Evolutionary conservation across 176 grass and related monocot genomes (phyloP).

Genomic region (Carex kokanica): DNA sequence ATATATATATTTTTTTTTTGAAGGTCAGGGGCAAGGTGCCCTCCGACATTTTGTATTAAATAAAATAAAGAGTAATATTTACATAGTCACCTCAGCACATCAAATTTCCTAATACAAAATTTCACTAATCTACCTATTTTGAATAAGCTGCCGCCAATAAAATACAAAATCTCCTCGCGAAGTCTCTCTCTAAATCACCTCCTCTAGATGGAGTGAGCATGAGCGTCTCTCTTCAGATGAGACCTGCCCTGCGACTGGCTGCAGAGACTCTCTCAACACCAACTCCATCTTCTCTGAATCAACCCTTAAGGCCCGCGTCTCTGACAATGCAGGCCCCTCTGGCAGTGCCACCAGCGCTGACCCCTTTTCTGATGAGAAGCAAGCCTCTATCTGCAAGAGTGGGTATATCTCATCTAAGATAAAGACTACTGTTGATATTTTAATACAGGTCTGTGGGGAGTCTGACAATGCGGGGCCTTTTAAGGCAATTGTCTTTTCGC

Average conservation of each 20-base stretch:
- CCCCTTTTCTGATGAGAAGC: constrained; percentile 47
- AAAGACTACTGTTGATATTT: constrained; percentile 58
- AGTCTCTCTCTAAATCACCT: too few species aligned
- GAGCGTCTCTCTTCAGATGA: constrained; percentile 82
- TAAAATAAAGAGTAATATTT: too few species aligned
- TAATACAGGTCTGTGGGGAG: constrained; percentile 47
- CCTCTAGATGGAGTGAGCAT: too few species aligned
- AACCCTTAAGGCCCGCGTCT: constrained; percentile 62
- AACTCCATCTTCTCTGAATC: constrained; percentile 75
- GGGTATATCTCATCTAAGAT: constrained; percentile 92
- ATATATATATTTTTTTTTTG: too few species aligned
- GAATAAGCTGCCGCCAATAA: too few species aligned
- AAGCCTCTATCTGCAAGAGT: constrained; percentile 57
- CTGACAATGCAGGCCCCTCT: constrained; percentile 44
- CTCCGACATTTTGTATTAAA: too few species aligned
- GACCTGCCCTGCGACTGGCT: constrained; percentile 56
- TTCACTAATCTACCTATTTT: too few species aligned
- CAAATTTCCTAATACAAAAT: too few species aligned
- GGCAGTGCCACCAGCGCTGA: constrained; percentile 25
- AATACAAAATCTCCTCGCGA: too few species aligned
- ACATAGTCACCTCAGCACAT: too few species aligned
- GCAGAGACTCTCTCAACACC: constrained; percentile 51
- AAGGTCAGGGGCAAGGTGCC: too few species aligned
- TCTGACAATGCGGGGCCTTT: constrained; percentile 37
- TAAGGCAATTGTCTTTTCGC: constrained; percentile 98